Base-by-base conservation (phyloP, 2,329 filamentous ascomycete genomes). In the Leptodontidium sp. region DNA sequence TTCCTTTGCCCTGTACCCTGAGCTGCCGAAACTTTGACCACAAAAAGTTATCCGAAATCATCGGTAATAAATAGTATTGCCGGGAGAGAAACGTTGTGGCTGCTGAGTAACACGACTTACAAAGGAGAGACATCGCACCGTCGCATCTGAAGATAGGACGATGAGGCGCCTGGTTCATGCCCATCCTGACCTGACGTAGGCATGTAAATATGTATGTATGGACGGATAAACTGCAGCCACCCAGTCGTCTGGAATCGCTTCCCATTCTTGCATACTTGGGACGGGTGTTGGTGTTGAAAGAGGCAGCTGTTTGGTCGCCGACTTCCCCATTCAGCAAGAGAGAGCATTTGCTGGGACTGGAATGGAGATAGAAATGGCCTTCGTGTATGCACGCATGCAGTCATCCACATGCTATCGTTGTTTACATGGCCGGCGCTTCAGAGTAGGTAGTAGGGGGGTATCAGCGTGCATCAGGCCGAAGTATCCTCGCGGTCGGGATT, bases 381-480 rank as follows among this genome's bases (percentile, higher is more conserved):
- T 68, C 66, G 66, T 67, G 69, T 68, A 64, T 68, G 66, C 64
- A 66, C 55, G 63, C 32, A 64, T 61, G 55, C 61, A 67, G 55
- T 58, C 61, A 50, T 53, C 61, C 62, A 65, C 14, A 26, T 26
- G 55, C 43, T 4, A 24, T 58, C 15, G 24, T 49, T 52, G 40
- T 64, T 49, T 64, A 49, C 62, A 57, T 55, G 29, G 29, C 29
- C 29, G 29, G 29, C 29, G 29, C 62, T 61, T 40, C 52, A 49
- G 15, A 62, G 43, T 21, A 62, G 21, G 43, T 32, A 24, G 14
- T 32, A 32, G 21, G 32, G 2, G 8, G 15, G 53, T 24, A 24
- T 8, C 38, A n/a, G 7, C 24, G 4, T 29, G 9, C 17, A 4
- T 6, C 14, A 47, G 12, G 24, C 21, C 58, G 43, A 49, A 49